Base-by-base conservation (phyloP, 768 basidiomycete genomes). In the Mycena capillaripes region DNA sequence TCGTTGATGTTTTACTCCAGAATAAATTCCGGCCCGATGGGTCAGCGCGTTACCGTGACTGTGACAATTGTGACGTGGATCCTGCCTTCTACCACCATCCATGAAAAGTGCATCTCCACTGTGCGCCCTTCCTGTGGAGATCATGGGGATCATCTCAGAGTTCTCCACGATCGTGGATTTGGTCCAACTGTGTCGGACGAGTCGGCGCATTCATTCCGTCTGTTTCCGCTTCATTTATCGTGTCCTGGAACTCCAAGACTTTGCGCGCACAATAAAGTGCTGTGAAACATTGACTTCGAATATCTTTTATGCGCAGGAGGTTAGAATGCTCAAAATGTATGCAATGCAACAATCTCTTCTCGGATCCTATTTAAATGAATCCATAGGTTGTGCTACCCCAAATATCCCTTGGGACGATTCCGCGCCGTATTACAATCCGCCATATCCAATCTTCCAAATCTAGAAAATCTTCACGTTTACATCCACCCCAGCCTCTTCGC, bases 161-260 rank as follows among this genome's bases (percentile, higher is more conserved):
- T 25, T 56, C 8, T 25, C 27, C 14, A 2, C 40, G 0, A 30
- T 21, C 2, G 6, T 23, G 2, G 50, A 53, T 16, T 12, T 69
- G 27, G 25, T 61, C 2, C 11, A 17, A 9, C 27, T 69, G 0
- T 59, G 36, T 17, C 29, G 8, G 19, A 61, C 67, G 1, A 61
- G 61, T 27, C 48, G 21, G 2, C 29, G 60, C 23, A 30, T 50
- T 4, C 52, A 62, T 21, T 30, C 52, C 21, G 30, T 53, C 38
- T 62, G 59, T 32, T 30, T 69, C 6, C 52, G 68, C 9, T 32
- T 19, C 3, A 55, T 69, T 25, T 62, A 62, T 62, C 36, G 34
- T 8, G 6, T n/a, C 3, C 30, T 69, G 38, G n/a, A 32, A 7
- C 50, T 69, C n/a, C 16, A 42, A 17, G 42, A 62, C 30, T 16